phyloP scores from a whole-genome alignment of 1,139 yeast genomes.

The Yamadazyma atlantica region DNA sequence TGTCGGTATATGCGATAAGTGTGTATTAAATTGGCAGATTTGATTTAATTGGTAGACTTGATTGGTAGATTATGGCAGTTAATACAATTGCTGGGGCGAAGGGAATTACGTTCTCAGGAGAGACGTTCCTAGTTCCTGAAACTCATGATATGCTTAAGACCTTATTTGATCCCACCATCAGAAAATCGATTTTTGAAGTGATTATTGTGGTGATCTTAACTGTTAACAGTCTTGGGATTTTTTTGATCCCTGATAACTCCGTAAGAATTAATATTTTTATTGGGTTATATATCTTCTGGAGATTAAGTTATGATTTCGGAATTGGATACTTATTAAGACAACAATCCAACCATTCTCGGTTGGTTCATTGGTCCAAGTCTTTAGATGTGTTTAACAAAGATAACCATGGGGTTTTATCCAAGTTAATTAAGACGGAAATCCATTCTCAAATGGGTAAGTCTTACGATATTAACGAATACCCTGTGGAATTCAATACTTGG shows the following conservation, averaged over 20 bases:
- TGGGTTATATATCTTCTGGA: conserved; percentile 69
- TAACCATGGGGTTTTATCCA: conserved; percentile 37
- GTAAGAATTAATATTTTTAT: conserved; percentile 48
- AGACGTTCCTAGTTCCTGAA: conserved; percentile 65
- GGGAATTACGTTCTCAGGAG: conserved; percentile 51
- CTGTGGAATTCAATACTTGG: conserved; percentile 85
- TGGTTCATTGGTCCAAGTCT: conserved; percentile 57
- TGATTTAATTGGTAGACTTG: too few relatives aligned
- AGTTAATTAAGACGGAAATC: conserved; percentile 44
- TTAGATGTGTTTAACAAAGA: conserved; percentile 45
- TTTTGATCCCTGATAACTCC: conserved; percentile 26
- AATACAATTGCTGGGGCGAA: conserved; percentile 30
- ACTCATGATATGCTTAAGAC: conserved; percentile 89
- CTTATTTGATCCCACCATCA: conserved; percentile 71
- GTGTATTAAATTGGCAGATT: too few relatives aligned
- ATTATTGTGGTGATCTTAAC: conserved; percentile 54
- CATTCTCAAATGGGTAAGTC: conserved; percentile 59
- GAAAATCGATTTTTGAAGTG: conserved; percentile 67
- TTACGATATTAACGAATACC: conserved; percentile 52
- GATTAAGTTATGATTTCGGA: conserved; percentile 75
- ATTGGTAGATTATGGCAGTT: too few relatives aligned
- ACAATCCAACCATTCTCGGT: conserved; percentile 60
- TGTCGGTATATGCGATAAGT: not conserved
- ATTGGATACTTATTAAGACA: conserved; percentile 69
- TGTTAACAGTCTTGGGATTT: conserved; percentile 53